phyloP scores from a whole-genome alignment of 768 basidiomycete species.

The Termitomyces eurrhizus region DNA sequence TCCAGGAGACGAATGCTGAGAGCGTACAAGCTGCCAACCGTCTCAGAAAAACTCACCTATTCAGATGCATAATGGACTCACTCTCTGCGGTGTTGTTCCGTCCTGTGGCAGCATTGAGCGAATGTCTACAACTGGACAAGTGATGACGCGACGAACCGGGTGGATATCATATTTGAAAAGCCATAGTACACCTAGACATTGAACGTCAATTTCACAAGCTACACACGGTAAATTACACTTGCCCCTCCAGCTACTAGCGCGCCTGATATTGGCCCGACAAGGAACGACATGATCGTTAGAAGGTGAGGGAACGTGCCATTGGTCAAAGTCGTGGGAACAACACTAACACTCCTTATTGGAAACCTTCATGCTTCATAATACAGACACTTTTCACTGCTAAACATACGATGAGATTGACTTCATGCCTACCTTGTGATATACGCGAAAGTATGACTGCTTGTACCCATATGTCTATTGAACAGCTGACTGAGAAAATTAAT shows the following conservation, averaged over 20 bases:
- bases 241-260: conserved; percentile 67
- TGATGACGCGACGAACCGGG: conserved; percentile 35
- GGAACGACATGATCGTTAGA: conserved; percentile 45
- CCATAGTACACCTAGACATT: conserved; percentile 61
- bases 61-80: conserved; percentile 25
- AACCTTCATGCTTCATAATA: no score
- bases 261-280: conserved; percentile 66
- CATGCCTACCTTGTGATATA: not conserved
- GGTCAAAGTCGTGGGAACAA: conserved; percentile 6
- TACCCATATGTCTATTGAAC: not conserved
- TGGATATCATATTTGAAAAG: conserved; percentile 61
- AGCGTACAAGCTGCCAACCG: conserved; percentile 36
- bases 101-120: conserved; percentile 31
- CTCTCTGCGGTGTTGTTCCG: conserved; percentile 53
- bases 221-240: conserved; percentile 18
- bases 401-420: not conserved
- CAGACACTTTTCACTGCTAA: not conserved
- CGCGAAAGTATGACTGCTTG: no score
- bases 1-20: conserved; percentile 50
- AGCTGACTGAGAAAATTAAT: not conserved
- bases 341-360: no score
- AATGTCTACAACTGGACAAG: not conserved
- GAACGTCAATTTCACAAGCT: not conserved
- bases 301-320: not conserved
- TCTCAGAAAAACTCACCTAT: not conserved